Conservation (phyloP, 306 rosid species). For the Cercis canadensis region DNA sequence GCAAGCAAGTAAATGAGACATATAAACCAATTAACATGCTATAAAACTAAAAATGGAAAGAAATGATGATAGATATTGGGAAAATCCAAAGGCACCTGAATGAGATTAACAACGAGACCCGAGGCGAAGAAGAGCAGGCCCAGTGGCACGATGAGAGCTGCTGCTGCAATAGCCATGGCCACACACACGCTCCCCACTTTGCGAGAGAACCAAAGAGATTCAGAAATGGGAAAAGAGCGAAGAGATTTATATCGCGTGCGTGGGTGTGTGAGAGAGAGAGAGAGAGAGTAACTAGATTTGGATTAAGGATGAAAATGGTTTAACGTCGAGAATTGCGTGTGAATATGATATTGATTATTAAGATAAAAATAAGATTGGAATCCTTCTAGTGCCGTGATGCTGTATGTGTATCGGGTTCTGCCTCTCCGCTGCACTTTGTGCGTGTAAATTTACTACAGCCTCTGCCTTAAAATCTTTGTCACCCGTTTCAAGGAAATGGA, state of each 20-base stretch:
- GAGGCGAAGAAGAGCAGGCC: constrained; percentile 87
- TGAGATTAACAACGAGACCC: constrained; percentile 80
- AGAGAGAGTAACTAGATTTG: background rate
- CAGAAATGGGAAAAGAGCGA: background rate
- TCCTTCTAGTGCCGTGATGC: background rate
- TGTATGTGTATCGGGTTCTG: background rate
- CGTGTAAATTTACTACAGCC: background rate
- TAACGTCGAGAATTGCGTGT: background rate
- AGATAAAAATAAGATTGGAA: no score
- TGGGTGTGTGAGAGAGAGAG: background rate
- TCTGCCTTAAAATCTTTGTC: background rate
- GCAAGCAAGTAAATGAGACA: no score
- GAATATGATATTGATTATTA: background rate
- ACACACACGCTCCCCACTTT: constrained; percentile 17
- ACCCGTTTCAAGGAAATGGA: background rate
- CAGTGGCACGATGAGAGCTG: constrained; percentile 79
- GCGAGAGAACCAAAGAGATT: constrained; percentile 24
- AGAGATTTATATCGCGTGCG: background rate
- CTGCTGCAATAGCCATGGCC: constrained; percentile 85
- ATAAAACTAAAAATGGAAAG: background rate
- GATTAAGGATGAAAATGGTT: background rate
- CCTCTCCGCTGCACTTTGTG: background rate
- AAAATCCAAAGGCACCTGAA: constrained; percentile 59
- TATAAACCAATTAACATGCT: background rate
- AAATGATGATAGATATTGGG: background rate